Conservation (phyloP, 345 rosid species). For the Odontarrhena argentea region DNA sequence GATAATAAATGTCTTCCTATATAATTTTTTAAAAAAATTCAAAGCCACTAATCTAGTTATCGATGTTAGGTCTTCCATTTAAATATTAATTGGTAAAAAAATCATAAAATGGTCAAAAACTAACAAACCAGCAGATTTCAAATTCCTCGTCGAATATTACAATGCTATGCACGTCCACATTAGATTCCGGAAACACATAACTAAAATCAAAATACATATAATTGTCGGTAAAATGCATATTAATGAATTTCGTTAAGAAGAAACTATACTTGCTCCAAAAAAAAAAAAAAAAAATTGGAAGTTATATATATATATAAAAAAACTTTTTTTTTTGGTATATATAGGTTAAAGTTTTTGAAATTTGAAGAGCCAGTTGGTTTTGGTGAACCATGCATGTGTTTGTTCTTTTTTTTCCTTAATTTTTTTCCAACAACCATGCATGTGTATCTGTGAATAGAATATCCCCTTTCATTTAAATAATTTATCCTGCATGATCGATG, state of each 20-base stretch:
- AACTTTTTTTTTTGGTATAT: background rate
- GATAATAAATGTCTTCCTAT: no score
- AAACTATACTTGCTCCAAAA: no score
- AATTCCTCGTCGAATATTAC: background rate
- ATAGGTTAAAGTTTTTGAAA: background rate
- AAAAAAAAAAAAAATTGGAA: no score
- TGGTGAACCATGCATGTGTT: slow-evolving; percentile 22
- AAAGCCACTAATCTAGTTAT: no score
- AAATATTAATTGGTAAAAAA: background rate
- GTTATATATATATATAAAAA: no score
- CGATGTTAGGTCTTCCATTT: no score
- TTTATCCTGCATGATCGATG: slow-evolving; percentile 31
- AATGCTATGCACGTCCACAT: background rate
- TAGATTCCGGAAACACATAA: background rate
- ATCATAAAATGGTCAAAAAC: background rate
- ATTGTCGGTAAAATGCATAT: background rate
- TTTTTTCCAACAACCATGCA: slow-evolving; percentile 3
- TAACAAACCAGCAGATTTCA: background rate
- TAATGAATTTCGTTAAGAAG: background rate
- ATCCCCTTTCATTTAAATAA: slow-evolving; percentile 8
- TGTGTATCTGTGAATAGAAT: slow-evolving; percentile 23
- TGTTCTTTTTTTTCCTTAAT: background rate
- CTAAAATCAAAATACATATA: slow-evolving; percentile 1
- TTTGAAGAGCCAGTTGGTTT: slow-evolving; percentile 21
- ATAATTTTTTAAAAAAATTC: no score